phyloP scores from a whole-genome alignment of 495 filamentous ascomycete genomes.

The Durotheca rogersii region DNA sequence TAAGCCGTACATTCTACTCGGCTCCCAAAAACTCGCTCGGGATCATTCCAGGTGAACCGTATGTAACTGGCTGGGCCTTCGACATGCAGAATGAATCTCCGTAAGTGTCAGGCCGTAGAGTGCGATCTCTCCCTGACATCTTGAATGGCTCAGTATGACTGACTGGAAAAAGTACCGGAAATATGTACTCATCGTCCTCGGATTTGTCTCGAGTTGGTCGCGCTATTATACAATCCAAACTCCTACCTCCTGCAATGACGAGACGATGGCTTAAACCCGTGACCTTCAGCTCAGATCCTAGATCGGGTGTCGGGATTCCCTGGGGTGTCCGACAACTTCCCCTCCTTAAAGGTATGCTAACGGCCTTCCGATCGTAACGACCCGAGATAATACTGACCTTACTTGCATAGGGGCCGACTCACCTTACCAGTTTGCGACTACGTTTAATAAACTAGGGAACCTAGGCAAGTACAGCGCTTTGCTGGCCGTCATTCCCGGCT shows the following conservation, averaged over 20 bases:
- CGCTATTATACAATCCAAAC: constrained; percentile 53
- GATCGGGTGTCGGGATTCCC: constrained; percentile 51
- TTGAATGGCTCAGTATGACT: neutral
- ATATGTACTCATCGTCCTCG: constrained; percentile 53
- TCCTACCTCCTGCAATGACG: constrained; percentile 50
- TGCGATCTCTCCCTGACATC: neutral
- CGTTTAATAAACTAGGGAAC: constrained; percentile 58
- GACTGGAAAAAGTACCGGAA: constrained; percentile 48
- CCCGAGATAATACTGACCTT: neutral
- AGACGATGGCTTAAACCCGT: constrained; percentile 58
- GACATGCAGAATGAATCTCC: constrained; percentile 39
- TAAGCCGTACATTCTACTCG: constrained; percentile 44
- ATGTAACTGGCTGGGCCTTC: constrained; percentile 35
- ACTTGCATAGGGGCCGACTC: constrained; percentile 45
- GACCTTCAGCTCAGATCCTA: constrained; percentile 49
- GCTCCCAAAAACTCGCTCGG: constrained; percentile 36
- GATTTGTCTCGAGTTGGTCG: constrained; percentile 55
- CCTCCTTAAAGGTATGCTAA: constrained; percentile 17
- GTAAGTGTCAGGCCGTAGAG: constrained; percentile 24
- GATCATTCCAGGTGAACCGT: constrained; percentile 38
- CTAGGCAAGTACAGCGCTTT: constrained; percentile 50
- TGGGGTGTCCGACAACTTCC: constrained; percentile 55
- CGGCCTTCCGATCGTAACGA: neutral
- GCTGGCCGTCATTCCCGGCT: constrained; percentile 55
- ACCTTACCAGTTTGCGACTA: constrained; percentile 42